Evolutionary conservation across 805 yeast species (phyloP).

Genomic region (Metschnikowia santaceciliae): DNA sequence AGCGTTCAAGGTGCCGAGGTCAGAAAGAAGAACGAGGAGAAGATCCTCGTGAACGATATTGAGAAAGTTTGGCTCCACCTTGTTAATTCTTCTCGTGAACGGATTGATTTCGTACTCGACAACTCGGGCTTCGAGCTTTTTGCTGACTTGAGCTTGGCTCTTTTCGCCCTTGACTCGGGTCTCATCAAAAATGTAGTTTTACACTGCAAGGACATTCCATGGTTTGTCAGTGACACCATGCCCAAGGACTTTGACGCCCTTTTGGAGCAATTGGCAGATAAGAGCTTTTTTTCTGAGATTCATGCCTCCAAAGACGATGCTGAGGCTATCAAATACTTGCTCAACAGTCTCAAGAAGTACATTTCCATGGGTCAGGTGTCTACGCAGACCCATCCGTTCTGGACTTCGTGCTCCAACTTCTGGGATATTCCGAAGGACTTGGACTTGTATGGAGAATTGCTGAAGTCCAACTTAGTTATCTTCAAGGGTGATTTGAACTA

Average conservation of each 20-base stretch:
- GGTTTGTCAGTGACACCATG: conserved; percentile 98
- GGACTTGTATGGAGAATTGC: conserved; percentile 56
- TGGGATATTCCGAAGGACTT: conserved; percentile 70
- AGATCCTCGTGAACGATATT: conserved; percentile 76
- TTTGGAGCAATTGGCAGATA: conserved; percentile 52
- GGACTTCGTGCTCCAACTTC: conserved; percentile 80
- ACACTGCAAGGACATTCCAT: conserved; percentile 89
- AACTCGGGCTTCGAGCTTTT: conserved; percentile 94
- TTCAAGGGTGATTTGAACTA: conserved; percentile 96
- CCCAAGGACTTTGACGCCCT: conserved; percentile 68
- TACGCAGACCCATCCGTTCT: conserved; percentile 59
- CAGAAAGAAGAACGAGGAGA: conserved; percentile 74
- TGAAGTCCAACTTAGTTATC: conserved; percentile 64
- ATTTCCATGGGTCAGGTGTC: conserved; percentile 20
- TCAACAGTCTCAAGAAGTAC: conserved; percentile 21
- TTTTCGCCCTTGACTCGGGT: conserved; percentile 56
- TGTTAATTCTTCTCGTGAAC: conserved; percentile 27
- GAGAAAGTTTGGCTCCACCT: conserved; percentile 58
- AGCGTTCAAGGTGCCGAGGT: conserved; percentile 89
- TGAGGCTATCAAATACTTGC: conserved; percentile 21
- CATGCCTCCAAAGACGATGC: conserved; percentile 18
- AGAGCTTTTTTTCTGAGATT: conserved; percentile 46
- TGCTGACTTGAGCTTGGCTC: conserved; percentile 61
- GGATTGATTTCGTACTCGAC: conserved; percentile 83
- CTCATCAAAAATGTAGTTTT: conserved; percentile 61